phyloP scores from a whole-genome alignment of 1,139 yeast genomes.

The Groenewaldozyma sp. region DNA sequence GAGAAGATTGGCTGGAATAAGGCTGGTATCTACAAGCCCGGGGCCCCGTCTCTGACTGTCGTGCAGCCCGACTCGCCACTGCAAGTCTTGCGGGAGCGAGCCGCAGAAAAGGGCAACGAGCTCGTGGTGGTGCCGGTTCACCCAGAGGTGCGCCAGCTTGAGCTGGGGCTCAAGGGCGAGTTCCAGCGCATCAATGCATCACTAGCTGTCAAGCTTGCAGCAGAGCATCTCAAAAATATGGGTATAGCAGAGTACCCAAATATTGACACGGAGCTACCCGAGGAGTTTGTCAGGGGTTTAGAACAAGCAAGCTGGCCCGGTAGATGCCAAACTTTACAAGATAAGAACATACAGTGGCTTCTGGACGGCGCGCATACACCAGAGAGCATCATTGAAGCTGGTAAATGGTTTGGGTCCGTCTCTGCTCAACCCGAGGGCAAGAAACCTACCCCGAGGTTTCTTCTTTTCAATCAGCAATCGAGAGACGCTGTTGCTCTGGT shows the following conservation, averaged over 20 bases:
- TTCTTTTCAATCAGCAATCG: constrained; percentile 89
- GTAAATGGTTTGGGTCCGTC: constrained; percentile 61
- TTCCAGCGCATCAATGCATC: constrained; percentile 86
- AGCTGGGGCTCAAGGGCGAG: constrained; percentile 76
- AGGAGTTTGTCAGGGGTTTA: constrained; percentile 54
- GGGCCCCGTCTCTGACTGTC: constrained; percentile 59
- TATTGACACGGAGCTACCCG: constrained; percentile 41
- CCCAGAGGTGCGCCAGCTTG: constrained; percentile 31
- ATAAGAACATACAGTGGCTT: constrained; percentile 56
- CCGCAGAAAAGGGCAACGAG: constrained; percentile 49
- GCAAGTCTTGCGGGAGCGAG: constrained; percentile 47
- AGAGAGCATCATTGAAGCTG: constrained; percentile 75
- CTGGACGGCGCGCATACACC: constrained; percentile 95
- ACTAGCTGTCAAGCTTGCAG: constrained; percentile 68
- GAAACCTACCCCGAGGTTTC: constrained; percentile 28
- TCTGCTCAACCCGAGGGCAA: constrained; percentile 22
- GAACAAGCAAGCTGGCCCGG: constrained; percentile 82
- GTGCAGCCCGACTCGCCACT: constrained; percentile 46
- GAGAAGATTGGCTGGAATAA: constrained; percentile 95
- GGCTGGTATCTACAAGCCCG: constrained; percentile 78
- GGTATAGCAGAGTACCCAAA: constrained; percentile 28
- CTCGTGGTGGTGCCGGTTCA: constrained; percentile 45
- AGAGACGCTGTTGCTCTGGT: constrained; percentile 71
- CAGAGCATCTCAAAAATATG: constrained; percentile 47
- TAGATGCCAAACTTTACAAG: constrained; percentile 66